A percentile compares a stretch with the other conserved stretches of the same genome.
Evolutionary conservation across 768 basidiomycete species (phyloP).

Genomic region (Hericium erinaceus): DNA sequence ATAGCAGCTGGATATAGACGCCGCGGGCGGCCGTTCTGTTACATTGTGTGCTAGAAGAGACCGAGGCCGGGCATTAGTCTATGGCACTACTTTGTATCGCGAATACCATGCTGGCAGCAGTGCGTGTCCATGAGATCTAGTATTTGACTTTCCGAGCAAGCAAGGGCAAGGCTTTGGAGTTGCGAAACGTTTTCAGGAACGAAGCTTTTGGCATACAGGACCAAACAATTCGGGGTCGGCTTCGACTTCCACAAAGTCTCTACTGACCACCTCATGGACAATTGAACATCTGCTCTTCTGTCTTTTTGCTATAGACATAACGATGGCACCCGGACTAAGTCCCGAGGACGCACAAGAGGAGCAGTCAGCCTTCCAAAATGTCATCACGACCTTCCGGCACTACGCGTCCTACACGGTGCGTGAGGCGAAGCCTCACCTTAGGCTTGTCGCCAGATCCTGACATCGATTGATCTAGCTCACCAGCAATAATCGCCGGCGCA

Average conservation of each 20-base stretch:
- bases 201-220: not conserved
- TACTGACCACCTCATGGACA: not conserved
- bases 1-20: constrained; percentile 4
- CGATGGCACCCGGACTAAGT: not conserved
- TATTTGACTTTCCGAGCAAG: too few species aligned
- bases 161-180: too few species aligned
- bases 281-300: not conserved
- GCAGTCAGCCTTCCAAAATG: constrained; percentile 62
- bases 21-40: constrained; percentile 11
- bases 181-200: not conserved
- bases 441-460: not conserved
- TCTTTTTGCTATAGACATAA: not conserved
- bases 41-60: constrained; percentile 12
- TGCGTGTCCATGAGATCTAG: too few species aligned
- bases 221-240: not conserved
- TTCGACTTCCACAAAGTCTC: constrained; percentile 5
- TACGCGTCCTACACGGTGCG: constrained; percentile 71
- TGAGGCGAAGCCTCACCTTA: not conserved
- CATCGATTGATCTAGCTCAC: constrained; percentile 32
- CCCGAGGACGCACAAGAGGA: constrained; percentile 40
- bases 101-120: too few species aligned
- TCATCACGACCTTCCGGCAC: constrained; percentile 63
- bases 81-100: too few species aligned
- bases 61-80: too few species aligned
- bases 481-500: constrained; percentile 59